Evolutionary conservation across 805 yeast genomes (phyloP), one percentile per base, ranked within the genome.

Genomic region (Millerozyma acaciae): DNA sequence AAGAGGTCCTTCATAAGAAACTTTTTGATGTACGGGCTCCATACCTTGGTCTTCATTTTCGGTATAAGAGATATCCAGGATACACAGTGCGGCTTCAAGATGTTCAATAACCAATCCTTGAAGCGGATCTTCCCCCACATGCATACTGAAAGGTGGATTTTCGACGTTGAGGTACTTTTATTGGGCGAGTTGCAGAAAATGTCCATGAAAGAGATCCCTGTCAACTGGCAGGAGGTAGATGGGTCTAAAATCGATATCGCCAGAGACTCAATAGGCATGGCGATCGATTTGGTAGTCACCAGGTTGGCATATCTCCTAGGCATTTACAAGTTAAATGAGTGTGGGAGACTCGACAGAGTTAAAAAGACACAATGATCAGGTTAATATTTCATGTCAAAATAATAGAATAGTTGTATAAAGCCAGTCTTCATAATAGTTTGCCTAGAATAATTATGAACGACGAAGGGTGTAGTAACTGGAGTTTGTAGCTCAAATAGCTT

Each of bases 91-190:
- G 98, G 98, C 2, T 93, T 93, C 65, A 93, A 93, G 59, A 63
- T 93, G 57, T 93, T 90, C 60, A 85, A 90, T 45, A 74, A 78
- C 39, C 62, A 69, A 6, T 82, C 96, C 0, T 73, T 80, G 16
- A 51, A 48, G 12, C 49, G 50, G 33, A 84, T 93, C 26, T 87
- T 88, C 57, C 96, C 97, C 2, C 79, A 74, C 44, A 75, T 93
- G 84, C 97, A 90, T 57, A 90, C 95, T 8, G 98, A 93, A 59
- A 80, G 97, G 33, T 93, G 98, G 98, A 93, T 93, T 22, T 93
- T 93, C 60, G 98, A 93, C 53, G 97, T 93, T 20, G 98, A 93
- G 62, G 76, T 90, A 10, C 67, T 93, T 44, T 75, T 93, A 34
- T 64, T 93, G 38, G 96, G 89, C 1, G 75, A 77, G 45, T 68